phyloP scores from a whole-genome alignment of 169 alveolate genomes.

The Babesia caballi region DNA sequence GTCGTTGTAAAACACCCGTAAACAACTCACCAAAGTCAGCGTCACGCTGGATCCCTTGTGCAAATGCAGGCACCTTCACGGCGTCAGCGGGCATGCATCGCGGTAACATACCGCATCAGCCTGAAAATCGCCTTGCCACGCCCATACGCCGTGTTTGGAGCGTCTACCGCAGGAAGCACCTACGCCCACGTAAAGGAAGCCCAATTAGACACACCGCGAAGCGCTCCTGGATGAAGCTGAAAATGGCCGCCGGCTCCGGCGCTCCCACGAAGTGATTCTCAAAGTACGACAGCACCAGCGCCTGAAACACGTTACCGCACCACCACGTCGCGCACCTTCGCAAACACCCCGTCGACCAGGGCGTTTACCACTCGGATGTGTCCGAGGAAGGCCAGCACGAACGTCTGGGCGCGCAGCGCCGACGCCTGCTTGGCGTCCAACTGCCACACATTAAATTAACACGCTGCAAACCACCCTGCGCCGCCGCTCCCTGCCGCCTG shows the following conservation, averaged over 20 bases:
- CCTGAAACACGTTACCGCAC: not conserved
- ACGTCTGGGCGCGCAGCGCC: not conserved
- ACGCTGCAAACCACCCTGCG: not conserved
- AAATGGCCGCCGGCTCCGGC: slow-evolving; percentile 31
- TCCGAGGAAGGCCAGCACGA: slow-evolving; percentile 18
- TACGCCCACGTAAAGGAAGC: not conserved
- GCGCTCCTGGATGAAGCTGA: slow-evolving; percentile 8
- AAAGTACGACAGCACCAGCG: slow-evolving; percentile 29
- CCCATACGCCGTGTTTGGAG: not conserved
- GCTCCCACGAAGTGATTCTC: slow-evolving; percentile 30
- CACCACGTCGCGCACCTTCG: not conserved
- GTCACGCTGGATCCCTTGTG: slow-evolving; percentile 20
- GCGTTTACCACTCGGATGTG: slow-evolving; percentile 37
- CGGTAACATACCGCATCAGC: not conserved
- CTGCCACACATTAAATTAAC: not conserved
- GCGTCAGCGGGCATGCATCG: not conserved
- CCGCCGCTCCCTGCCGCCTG: slow-evolving; percentile 2
- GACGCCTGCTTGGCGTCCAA: not conserved
- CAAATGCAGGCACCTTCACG: slow-evolving; percentile 20
- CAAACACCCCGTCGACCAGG: slow-evolving; percentile 19
- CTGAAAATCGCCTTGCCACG: slow-evolving; percentile 20
- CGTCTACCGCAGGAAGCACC: not conserved
- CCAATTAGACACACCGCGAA: slow-evolving; percentile 23
- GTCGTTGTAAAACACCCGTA: not conserved
- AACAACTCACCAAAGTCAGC: slow-evolving; percentile 30